Base-by-base conservation (phyloP, 495 filamentous ascomycete genomes). In the Cladorrhinum samala region DNA sequence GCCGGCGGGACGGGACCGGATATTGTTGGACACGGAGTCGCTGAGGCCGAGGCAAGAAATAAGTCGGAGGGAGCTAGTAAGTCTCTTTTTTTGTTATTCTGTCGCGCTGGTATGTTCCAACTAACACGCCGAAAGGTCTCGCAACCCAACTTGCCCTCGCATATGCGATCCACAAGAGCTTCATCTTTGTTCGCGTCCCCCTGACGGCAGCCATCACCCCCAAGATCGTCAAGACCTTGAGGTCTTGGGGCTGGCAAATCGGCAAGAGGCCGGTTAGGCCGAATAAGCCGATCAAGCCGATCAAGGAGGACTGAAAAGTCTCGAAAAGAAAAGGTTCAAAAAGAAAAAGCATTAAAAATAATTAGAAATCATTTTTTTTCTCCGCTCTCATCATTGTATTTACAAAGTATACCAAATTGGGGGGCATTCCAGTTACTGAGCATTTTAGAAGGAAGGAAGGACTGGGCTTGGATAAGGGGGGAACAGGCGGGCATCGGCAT, bases 131-230 rank as follows among this genome's bases (percentile, higher is more conserved):
- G 17, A 50, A 50, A 68, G 77, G 77, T 57, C 64, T 82, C 30
- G 76, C 75, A 43, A 99, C 93, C 3, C 91, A 96, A 60, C 73
- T 97, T 21, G 93, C 87, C 13, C 80, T 99, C 13, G 94, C 93
- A 5, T 99, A 99, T 60, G 93, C 92, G 0, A 86, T 99, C 47
- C 93, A 99, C 76, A 99, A 99, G 71, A 93, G 86, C 56, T 91
- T 98, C 68, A 96, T 99, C 48, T 96, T 99, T 68, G 70, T 97
- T 49, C 80, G 93, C 8, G 87, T 98, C 2, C 93, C 93, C 2
- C 65, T 96, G 56, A 91, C 93, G 2, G 91, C 86, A 11, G 92
- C 89, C 1, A 78, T 96, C 13, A 89, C 87, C 6, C 93, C 94
- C 2, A 95, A 93, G 66, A 85, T 97, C 9, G 93, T 96, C 54